Percentiles rank a stretch among this genome's conserved stretches.
These are phyloP conservation scores for Pharus latifolius DNA, from an alignment of 176 grass and related monocot genomes.

Conservation along the genomic window DNA sequence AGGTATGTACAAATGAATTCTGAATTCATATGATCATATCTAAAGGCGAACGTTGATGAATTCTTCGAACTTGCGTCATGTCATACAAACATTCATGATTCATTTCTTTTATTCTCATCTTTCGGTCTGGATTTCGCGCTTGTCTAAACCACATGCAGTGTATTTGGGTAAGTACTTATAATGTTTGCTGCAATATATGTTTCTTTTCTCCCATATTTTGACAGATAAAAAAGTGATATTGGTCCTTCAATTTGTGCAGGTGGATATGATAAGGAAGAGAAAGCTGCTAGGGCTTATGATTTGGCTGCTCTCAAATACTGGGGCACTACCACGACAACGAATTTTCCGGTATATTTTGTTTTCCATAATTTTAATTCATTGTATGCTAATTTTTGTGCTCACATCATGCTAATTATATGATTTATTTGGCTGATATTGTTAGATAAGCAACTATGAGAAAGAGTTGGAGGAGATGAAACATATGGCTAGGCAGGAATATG, in stretches of 20 bases:
- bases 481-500: conserved; percentile 70
- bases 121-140: too few relatives aligned
- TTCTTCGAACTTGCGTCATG: not conserved
- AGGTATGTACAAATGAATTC: conserved; percentile 22
- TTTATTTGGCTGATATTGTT: not conserved
- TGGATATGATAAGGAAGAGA: conserved; percentile 79
- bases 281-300: conserved; percentile 76
- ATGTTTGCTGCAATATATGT: not conserved
- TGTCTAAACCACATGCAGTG: conserved; percentile 24
- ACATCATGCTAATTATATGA: not conserved
- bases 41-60: too few relatives aligned
- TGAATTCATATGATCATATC: too few relatives aligned
- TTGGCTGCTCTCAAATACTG: conserved; percentile 73
- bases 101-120: too few relatives aligned
- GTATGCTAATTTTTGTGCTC: not conserved
- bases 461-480: conserved; percentile 72
- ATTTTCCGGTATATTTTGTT: conserved; percentile 41
- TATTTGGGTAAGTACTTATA: conserved; percentile 51
- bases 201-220: not conserved
- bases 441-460: conserved; percentile 64
- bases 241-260: not conserved
- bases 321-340: conserved; percentile 61
- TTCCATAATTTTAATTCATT: not conserved
- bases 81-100: not conserved
- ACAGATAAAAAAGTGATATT: not conserved